Conservation (phyloP, 2,329 filamentous ascomycete species). For the Colletotrichum limetticola region DNA sequence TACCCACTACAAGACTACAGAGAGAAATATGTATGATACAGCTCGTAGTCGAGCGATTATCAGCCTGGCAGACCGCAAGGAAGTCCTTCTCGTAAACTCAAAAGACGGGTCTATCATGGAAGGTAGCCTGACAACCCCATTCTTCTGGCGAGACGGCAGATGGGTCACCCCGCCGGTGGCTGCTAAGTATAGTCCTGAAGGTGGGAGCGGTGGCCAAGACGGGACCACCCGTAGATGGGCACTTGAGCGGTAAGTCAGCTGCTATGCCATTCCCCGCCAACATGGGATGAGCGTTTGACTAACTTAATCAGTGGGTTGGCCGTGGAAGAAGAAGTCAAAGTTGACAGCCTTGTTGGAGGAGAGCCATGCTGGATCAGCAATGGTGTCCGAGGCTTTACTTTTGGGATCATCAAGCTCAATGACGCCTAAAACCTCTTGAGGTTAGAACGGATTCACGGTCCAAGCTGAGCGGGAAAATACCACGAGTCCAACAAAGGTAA, state of each 20-base stretch:
- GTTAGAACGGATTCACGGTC: background rate
- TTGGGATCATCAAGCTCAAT: constrained; percentile 51
- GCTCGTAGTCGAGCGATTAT: constrained; percentile 74
- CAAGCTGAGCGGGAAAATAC: too few relatives aligned
- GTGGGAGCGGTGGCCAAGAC: constrained; percentile 79
- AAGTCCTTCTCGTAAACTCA: constrained; percentile 80
- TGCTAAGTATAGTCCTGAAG: constrained; percentile 44
- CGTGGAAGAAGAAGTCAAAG: constrained; percentile 71
- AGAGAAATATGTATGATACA: constrained; percentile 75
- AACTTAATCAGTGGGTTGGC: constrained; percentile 63
- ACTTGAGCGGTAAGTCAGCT: constrained; percentile 67
- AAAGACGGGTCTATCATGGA: constrained; percentile 78
- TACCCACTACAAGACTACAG: constrained; percentile 88
- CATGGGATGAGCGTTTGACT: constrained; percentile 28
- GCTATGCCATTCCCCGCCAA: background rate
- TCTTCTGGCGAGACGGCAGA: constrained; percentile 76
- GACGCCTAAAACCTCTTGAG: background rate
- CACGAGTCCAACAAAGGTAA: background rate
- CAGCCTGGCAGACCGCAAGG: constrained; percentile 60
- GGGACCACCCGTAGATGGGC: constrained; percentile 88
- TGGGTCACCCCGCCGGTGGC: constrained; percentile 87
- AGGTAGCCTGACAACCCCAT: constrained; percentile 84
- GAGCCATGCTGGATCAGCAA: constrained; percentile 92
- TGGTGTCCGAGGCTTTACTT: constrained; percentile 82
- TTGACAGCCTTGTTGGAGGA: constrained; percentile 70